Conservation (phyloP, 345 rosid genomes). For the Eucalyptus shirleyi region DNA sequence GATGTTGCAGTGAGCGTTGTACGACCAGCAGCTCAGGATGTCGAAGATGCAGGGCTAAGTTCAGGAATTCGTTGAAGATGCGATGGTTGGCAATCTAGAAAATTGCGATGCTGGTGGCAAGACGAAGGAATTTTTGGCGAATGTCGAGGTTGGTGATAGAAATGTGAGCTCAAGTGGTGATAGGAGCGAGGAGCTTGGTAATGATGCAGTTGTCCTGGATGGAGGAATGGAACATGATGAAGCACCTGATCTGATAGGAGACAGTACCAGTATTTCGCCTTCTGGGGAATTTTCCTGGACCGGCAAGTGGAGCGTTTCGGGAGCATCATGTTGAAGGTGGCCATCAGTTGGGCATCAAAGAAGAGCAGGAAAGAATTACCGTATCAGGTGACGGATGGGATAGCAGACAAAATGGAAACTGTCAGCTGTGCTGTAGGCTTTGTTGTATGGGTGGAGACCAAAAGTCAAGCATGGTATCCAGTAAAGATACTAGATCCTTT, state of each 20-base stretch:
- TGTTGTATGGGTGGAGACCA: slow-evolving; percentile 63
- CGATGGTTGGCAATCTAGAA: neutral
- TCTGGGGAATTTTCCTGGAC: slow-evolving; percentile 40
- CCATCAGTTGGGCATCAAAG: neutral
- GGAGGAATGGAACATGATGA: slow-evolving; percentile 14
- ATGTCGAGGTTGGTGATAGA: neutral
- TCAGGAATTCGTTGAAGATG: neutral
- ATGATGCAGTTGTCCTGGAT: neutral
- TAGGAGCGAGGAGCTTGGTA: neutral
- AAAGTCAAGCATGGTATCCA: slow-evolving; percentile 66
- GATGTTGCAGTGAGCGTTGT: neutral
- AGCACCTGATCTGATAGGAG: neutral
- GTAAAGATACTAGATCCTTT: slow-evolving; percentile 49
- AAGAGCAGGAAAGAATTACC: neutral
- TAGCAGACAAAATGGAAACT: neutral
- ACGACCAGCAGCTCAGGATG: neutral
- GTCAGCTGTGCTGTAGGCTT: slow-evolving; percentile 39
- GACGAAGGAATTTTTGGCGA: neutral
- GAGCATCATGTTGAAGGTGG: neutral
- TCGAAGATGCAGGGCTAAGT: neutral
- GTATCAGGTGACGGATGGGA: neutral
- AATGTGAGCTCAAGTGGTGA: neutral
- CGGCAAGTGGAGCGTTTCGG: neutral
- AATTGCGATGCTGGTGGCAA: neutral
- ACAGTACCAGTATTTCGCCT: slow-evolving; percentile 1